Percentiles rank a stretch among this genome's conserved stretches.
phyloP scores from a whole-genome alignment of 2,329 filamentous ascomycete genomes.

The Emmonsiellopsis sp. region DNA sequence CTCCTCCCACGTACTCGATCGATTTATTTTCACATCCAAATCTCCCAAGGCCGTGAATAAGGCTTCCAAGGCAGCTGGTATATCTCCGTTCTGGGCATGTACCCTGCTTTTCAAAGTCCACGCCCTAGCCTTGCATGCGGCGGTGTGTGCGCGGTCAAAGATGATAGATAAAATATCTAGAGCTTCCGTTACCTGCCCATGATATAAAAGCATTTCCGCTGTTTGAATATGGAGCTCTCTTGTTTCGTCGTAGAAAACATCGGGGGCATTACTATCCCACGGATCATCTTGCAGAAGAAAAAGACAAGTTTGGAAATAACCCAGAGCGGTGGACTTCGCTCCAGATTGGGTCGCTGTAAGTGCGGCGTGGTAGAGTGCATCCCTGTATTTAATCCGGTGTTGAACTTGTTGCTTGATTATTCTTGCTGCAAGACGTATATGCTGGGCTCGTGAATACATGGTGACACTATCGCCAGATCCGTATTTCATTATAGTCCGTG shows the following conservation, averaged over 20 bases:
- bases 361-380: conserved; percentile 70
- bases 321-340: conserved; percentile 69
- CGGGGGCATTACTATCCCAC: conserved; percentile 61
- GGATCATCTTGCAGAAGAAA: conserved; percentile 68
- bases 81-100: conserved; percentile 64
- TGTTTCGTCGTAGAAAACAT: conserved; percentile 80
- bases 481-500: conserved; percentile 69
- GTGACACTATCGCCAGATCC: conserved; percentile 51
- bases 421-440: conserved; percentile 68
- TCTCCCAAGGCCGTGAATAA: conserved; percentile 63
- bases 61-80: conserved; percentile 56
- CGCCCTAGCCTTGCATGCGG: conserved; percentile 73
- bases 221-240: conserved; percentile 68
- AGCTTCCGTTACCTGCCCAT: conserved; percentile 61
- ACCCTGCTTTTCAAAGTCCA: conserved; percentile 78
- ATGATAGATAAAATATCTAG: conserved; percentile 60
- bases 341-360: conserved; percentile 72
- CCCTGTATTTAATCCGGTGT: conserved; percentile 58
- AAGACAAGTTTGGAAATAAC: conserved; percentile 71
- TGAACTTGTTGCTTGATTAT: conserved; percentile 61
- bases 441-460: conserved; percentile 66
- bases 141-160: conserved; percentile 59
- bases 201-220: conserved; percentile 74
- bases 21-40: conserved; percentile 58
- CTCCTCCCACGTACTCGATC: conserved; percentile 61